Base-by-base conservation (phyloP, 1,284 basidiomycete species). In the Pterulicium gracile region DNA sequence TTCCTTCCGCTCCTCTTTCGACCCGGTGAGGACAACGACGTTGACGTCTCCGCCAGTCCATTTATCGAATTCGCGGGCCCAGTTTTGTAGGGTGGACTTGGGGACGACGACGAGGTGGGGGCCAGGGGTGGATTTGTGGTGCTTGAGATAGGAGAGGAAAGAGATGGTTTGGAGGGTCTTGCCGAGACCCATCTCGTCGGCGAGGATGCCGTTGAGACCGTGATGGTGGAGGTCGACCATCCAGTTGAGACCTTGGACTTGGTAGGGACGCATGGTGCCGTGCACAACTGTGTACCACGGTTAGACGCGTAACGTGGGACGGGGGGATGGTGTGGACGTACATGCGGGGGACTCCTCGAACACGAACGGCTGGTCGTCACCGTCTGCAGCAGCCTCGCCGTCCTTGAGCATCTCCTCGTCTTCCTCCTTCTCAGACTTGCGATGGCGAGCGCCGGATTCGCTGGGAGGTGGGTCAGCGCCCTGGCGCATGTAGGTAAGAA, bases 111-210 rank as follows among this genome's bases (percentile, higher is more conserved):
- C 81, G 19, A 98, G 77, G 62, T 98, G 94, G 13, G 90, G 92
- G 1, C 95, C 93, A 14, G 65, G 55, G 46, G 79, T 85, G 52
- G 78, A 73, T 24, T 77, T 77, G 64, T 92, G 84, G 61, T 93
- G 86, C 58, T 88, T 89, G 52, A 98, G 83, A 63, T 96, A 98
- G 0, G 92, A 81, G 21, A 99, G 79, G 77, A 98, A 99, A 0
- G 95, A 88, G 56, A 98, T 96, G 0, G 94, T 98, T 69, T 99
- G 95, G 0, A 98, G 72, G 0, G 95, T 98, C 75, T 98, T 98
- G 27, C 96, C 95, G 24, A 98, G 81, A 66, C 95, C 95, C 92
- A 95, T 96, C 62, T 95, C 92, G 55, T 95, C 92, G 1, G 92
- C 90, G 2, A 95, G 75, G 49, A 95, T 95, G 47, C 92, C 92